A percentile compares a stretch with the other conserved stretches of the same genome.
Conservation (phyloP, 2,329 filamentous ascomycete genomes). For the Calonectria honghensis region DNA sequence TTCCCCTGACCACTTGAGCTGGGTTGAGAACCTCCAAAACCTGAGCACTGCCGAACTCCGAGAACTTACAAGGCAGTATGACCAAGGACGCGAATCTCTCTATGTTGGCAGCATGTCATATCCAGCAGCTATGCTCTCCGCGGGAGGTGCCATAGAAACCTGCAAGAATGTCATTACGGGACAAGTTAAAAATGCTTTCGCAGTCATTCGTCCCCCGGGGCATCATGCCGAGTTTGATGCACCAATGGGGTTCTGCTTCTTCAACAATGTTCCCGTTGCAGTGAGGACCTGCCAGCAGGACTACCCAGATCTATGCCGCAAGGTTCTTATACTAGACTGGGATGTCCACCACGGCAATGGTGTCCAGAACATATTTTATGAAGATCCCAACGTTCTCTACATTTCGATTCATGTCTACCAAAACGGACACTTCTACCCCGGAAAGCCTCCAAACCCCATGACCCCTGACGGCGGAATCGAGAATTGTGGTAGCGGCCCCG, state of each 20-base stretch:
- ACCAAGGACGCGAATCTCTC: slow-evolving; percentile 82
- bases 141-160: slow-evolving; percentile 95
- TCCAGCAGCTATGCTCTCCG: slow-evolving; percentile 87
- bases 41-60: slow-evolving; percentile 80
- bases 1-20: slow-evolving; percentile 83
- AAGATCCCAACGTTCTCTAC: slow-evolving; percentile 95
- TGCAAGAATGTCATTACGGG: slow-evolving; percentile 92
- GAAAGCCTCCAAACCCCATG: slow-evolving; percentile 73
- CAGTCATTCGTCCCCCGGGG: slow-evolving; percentile 94
- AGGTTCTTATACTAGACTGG: slow-evolving; percentile 96
- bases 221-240: slow-evolving; percentile 93
- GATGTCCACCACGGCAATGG: slow-evolving; percentile 90
- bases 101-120: slow-evolving; percentile 90
- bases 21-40: slow-evolving; percentile 78
- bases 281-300: slow-evolving; percentile 90
- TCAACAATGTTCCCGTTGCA: slow-evolving; percentile 97
- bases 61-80: slow-evolving; percentile 76
- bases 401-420: slow-evolving; percentile 95
- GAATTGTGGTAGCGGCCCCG: slow-evolving; percentile 73
- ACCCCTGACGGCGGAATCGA: slow-evolving; percentile 77
- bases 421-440: slow-evolving; percentile 90
- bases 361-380: slow-evolving; percentile 96
- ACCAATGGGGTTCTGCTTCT: slow-evolving; percentile 96
- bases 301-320: slow-evolving; percentile 87
- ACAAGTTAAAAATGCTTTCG: slow-evolving; percentile 94